phyloP scores from a whole-genome alignment of 441 rosid genomes.

The Capsella rubella region DNA sequence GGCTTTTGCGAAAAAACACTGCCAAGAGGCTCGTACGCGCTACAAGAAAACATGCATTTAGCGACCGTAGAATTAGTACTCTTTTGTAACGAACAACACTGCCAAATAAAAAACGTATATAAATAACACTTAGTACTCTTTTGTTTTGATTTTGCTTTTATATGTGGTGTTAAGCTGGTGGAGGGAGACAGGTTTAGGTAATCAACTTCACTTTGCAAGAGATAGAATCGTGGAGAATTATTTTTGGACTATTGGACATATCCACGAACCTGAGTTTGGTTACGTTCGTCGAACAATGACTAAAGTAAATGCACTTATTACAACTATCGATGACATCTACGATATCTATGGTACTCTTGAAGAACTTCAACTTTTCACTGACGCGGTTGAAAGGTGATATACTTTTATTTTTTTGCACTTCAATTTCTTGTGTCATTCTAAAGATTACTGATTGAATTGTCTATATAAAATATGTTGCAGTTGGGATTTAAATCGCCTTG shows the following conservation, averaged over 20 bases:
- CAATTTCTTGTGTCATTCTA: background rate
- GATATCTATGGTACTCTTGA: conserved; percentile 51
- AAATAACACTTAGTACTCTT: background rate
- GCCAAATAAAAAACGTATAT: no score
- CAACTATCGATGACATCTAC: conserved; percentile 46
- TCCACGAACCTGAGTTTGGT: conserved; percentile 30
- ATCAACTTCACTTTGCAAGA: conserved; percentile 46
- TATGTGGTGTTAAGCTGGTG: conserved; percentile 48
- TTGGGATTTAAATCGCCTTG: conserved; percentile 43
- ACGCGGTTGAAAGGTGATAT: conserved; percentile 33
- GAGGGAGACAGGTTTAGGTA: conserved; percentile 35
- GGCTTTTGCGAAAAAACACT: no score
- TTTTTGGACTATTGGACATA: conserved; percentile 46
- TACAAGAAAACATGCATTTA: no score
- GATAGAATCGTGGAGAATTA: conserved; percentile 48
- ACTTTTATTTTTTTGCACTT: background rate
- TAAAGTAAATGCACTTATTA: conserved; percentile 27
- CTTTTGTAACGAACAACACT: no score
- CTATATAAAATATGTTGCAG: conserved; percentile 21
- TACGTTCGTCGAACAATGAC: conserved; percentile 24
- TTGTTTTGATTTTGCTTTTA: background rate
- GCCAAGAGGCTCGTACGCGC: no score
- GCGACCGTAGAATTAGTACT: no score
- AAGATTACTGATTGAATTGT: background rate
- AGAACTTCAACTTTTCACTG: conserved; percentile 50